A percentile compares a stretch with the other conserved stretches of the same genome.
phyloP scores from a whole-genome alignment of 331 rosid genomes.

The Dryas integrifolia region DNA sequence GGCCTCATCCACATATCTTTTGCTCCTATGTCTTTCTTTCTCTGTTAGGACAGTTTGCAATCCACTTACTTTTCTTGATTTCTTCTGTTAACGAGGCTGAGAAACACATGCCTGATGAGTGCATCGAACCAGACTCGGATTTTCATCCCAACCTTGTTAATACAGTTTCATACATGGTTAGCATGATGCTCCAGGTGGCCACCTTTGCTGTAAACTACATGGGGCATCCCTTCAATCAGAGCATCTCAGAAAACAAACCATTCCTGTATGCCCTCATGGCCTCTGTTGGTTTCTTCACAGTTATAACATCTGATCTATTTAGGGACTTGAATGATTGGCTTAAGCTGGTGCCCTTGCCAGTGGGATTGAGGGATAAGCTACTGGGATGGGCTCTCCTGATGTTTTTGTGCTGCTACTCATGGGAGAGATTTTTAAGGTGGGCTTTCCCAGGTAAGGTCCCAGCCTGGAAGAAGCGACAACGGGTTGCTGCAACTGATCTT shows the following conservation, averaged over 20 bases:
- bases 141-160: constrained; percentile 97
- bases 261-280: constrained; percentile 72
- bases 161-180: constrained; percentile 97
- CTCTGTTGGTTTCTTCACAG: constrained; percentile 73
- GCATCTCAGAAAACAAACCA: constrained; percentile 84
- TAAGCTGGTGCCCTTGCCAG: constrained; percentile 90
- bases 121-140: constrained; percentile 86
- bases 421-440: constrained; percentile 93
- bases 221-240: constrained; percentile 99
- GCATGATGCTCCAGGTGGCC: constrained; percentile 99
- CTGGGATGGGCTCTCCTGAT: constrained; percentile 74
- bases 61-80: constrained; percentile 74
- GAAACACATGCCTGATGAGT: constrained; percentile 93
- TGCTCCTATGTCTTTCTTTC: constrained; percentile 84
- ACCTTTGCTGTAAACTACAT: constrained; percentile 97
- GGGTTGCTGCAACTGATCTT: constrained; percentile 51
- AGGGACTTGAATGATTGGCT: constrained; percentile 81
- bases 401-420: constrained; percentile 73
- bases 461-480: constrained; percentile 82
- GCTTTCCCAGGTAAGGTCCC: constrained; percentile 91
- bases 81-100: constrained; percentile 85
- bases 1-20: constrained; percentile 93
- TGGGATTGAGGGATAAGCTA: constrained; percentile 73
- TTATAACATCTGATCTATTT: constrained; percentile 78
- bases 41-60: constrained; percentile 84